These are phyloP conservation scores for Geranomyces variabilis DNA, from an alignment of 192 early-diverging fungal genomes.

Conservation along the genomic window DNA sequence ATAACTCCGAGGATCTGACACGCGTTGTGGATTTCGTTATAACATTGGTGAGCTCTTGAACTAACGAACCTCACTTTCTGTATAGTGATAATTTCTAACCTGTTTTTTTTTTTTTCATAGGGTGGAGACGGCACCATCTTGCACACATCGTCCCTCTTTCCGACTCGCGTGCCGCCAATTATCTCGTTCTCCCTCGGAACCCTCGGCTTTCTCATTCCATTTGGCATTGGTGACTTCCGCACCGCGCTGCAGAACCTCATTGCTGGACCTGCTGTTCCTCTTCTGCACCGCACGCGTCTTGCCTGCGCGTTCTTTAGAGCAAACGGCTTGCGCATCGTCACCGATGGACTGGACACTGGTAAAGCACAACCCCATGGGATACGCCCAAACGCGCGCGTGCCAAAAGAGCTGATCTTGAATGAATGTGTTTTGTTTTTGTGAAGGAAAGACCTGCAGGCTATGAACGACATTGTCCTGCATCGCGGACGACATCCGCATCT, in stretches of 20 bases:
- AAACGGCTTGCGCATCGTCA: slow-evolving; percentile 1
- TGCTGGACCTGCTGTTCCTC: slow-evolving; percentile 55
- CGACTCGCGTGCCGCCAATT: slow-evolving; percentile 77
- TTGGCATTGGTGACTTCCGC: slow-evolving; percentile 65
- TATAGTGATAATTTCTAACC: too few species aligned
- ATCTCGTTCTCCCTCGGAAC: slow-evolving; percentile 93
- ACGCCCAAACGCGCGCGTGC: not conserved
- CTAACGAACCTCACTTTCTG: too few species aligned
- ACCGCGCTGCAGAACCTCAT: slow-evolving; percentile 66
- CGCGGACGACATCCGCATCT: slow-evolving; percentile 84
- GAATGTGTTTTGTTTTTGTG: slow-evolving; percentile 37
- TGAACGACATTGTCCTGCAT: slow-evolving; percentile 90
- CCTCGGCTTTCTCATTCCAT: slow-evolving; percentile 88
- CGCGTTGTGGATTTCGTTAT: slow-evolving; percentile 77
- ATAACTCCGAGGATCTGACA: not conserved
- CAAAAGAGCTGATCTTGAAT: not conserved
- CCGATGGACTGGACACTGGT: slow-evolving; percentile 8
- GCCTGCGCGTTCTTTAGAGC: slow-evolving; percentile 34
- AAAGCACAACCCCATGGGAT: not conserved
- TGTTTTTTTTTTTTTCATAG: too few species aligned
- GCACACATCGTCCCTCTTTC: slow-evolving; percentile 82
- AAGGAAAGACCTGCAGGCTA: slow-evolving; percentile 48
- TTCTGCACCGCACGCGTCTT: slow-evolving; percentile 81
- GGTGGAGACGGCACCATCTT: slow-evolving; percentile 93
- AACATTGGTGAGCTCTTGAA: slow-evolving; percentile 60